Evolutionary conservation across 2,329 filamentous ascomycete species (phyloP), one percentile per base, ranked within the genome.

Genomic region (Trichocomaceae sp.): DNA sequence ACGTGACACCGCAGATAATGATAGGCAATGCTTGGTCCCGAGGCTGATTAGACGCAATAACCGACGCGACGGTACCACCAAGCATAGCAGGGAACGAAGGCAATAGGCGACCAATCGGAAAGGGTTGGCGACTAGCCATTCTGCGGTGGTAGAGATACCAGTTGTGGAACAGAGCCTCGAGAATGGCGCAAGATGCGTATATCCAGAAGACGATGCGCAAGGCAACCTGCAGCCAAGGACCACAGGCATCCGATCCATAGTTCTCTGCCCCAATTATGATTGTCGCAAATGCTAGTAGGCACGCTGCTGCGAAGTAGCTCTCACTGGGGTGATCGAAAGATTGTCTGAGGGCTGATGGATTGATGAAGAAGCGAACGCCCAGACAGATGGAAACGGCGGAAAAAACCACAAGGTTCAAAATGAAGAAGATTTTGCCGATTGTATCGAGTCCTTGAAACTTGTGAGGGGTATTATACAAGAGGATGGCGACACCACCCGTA

Each of bases 1-100:
- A 77, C 2, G 81, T 77, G 55, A 77, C 79, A 10, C 81, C 83
- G 5, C 80, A 80, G 39, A 85, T 69, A 31, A 85, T 79, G 2
- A 35, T 35, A 35, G 31, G 31, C 13, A 35, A 35, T 35, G 31
- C 31, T 35, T 35, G 12, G 13, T 35, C 9, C 15, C 31, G 31
- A 13, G 31, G 31, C 31, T 35, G 31, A 15, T 35, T 76, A 2
- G 69, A 65, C 20, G 79, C 76, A 12, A 85, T 66, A 6, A 79
- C 83, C 17, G 80, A 79, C 4, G 86, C 88, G 61, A 90, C 83
- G 0, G 88, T 86, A 0, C 86, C 88, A 20, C 86, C 83, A 8
- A 93, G 81, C 3, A 95, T 79, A 20, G 93, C 77, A 0, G 89
- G 88, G 60, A 95, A 95, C 0, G 86, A 88, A 0, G 88, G 89